A percentile compares a stretch with the other conserved stretches of the same genome.
These are phyloP conservation scores for Ustilago loliicola DNA, from an alignment of 1,284 basidiomycete genomes.

Conservation along the genomic window DNA sequence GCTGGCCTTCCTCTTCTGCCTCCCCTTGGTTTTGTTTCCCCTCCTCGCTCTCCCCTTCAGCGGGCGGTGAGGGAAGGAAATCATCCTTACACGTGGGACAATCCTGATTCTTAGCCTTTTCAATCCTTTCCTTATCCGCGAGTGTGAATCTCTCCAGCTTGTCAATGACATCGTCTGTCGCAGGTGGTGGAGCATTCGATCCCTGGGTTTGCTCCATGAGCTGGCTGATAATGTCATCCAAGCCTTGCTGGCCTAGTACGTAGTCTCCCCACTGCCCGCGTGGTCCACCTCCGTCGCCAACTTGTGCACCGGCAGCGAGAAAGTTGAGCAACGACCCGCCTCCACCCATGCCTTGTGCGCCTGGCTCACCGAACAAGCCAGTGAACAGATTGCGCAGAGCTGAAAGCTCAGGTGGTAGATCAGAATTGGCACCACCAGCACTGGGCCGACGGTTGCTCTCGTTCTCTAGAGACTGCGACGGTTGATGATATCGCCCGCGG, in stretches of 20 bases:
- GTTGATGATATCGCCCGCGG: slow-evolving; percentile 31
- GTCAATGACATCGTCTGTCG: slow-evolving; percentile 56
- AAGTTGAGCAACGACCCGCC: slow-evolving; percentile 51
- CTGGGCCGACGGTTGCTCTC: neutral
- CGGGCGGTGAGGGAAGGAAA: slow-evolving; percentile 31
- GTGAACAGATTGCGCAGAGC: slow-evolving; percentile 58
- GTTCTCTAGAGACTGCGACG: slow-evolving; percentile 24
- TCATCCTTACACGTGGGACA: slow-evolving; percentile 66
- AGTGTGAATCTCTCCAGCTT: slow-evolving; percentile 53
- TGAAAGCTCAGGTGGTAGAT: slow-evolving; percentile 54
- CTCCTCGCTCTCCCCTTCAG: neutral
- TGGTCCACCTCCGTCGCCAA: slow-evolving; percentile 23
- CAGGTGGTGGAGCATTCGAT: slow-evolving; percentile 56
- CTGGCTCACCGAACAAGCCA: slow-evolving; percentile 53
- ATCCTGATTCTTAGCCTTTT: slow-evolving; percentile 56
- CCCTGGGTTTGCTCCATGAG: slow-evolving; percentile 65
- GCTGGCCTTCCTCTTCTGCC: slow-evolving; percentile 43
- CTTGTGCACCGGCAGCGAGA: slow-evolving; percentile 36
- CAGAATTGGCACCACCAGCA: slow-evolving; percentile 3
- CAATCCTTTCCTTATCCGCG: slow-evolving; percentile 31
- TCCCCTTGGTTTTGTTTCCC: slow-evolving; percentile 4
- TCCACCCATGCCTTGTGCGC: slow-evolving; percentile 7
- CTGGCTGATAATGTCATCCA: slow-evolving; percentile 65
- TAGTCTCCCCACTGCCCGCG: slow-evolving; percentile 61
- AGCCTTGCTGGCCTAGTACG: slow-evolving; percentile 57